These are phyloP conservation scores for Macrophomina pseudophaseolina DNA, from an alignment of 2,329 filamentous ascomycete species.

Conservation along the genomic window DNA sequence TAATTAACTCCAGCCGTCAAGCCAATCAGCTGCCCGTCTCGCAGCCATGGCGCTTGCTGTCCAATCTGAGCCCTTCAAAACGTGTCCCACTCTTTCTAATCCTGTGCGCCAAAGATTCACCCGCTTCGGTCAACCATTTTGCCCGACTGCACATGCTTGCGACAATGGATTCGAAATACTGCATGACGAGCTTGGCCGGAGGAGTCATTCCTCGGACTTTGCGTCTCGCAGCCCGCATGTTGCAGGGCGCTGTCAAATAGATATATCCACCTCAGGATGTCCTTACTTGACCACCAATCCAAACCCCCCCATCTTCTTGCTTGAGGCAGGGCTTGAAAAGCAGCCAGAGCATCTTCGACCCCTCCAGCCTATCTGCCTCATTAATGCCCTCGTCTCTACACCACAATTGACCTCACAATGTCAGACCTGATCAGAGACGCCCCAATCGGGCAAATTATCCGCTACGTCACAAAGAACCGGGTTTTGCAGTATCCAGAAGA, in stretches of 20 bases:
- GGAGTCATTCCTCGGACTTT: background rate
- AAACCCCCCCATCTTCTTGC: background rate
- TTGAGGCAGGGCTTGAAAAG: background rate
- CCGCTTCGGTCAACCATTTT: background rate
- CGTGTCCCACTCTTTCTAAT: background rate
- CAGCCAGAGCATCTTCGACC: too few species aligned
- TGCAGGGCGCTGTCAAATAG: background rate
- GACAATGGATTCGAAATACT: conserved; percentile 8
- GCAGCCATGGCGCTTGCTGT: background rate
- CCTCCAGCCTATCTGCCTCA: too few species aligned
- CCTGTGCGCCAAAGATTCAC: background rate
- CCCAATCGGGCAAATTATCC: conserved; percentile 63
- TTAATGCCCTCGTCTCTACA: too few species aligned
- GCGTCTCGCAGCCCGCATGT: too few species aligned
- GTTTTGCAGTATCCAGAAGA: conserved; percentile 67
- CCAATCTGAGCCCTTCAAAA: background rate
- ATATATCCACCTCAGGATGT: background rate
- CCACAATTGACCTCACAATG: conserved; percentile 33
- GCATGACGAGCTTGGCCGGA: background rate
- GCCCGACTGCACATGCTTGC: background rate
- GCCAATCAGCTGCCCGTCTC: background rate
- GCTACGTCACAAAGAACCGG: conserved; percentile 59
- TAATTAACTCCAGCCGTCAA: background rate
- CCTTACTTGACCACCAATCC: background rate
- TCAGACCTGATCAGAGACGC: conserved; percentile 59